These are phyloP conservation scores for Phycomyces nitens DNA, from an alignment of 192 early-diverging fungal species.

Conservation along the genomic window DNA sequence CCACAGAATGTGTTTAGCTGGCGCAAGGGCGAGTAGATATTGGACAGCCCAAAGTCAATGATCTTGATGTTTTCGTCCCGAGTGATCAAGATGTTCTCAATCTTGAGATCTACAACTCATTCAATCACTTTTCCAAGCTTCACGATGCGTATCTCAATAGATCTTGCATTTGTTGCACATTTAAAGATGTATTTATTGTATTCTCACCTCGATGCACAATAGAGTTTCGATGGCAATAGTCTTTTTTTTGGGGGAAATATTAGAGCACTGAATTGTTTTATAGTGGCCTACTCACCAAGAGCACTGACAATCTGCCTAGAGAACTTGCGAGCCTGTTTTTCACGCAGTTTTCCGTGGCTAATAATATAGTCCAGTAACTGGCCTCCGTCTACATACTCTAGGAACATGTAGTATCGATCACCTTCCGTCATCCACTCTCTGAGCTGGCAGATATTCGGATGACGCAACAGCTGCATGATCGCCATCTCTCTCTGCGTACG, in stretches of 20 bases:
- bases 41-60: constrained; percentile 89
- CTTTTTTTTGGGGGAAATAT: no score
- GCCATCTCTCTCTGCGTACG: constrained; percentile 67
- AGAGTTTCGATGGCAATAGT: constrained; percentile 18
- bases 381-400: constrained; percentile 79
- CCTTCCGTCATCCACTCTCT: constrained; percentile 64
- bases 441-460: constrained; percentile 80
- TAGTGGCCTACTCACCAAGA: constrained; percentile 45
- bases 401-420: constrained; percentile 71
- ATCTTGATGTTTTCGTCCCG: constrained; percentile 72
- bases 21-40: constrained; percentile 51
- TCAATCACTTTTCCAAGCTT: neutral
- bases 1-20: constrained; percentile 56
- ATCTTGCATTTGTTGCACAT: neutral
- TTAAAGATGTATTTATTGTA: constrained; percentile 8
- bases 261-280: neutral
- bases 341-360: constrained; percentile 72
- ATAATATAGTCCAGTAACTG: constrained; percentile 85
- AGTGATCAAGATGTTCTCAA: constrained; percentile 79
- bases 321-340: constrained; percentile 73
- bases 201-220: constrained; percentile 19
- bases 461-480: constrained; percentile 74
- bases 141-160: no score
- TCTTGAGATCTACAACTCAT: constrained; percentile 58
- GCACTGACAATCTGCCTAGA: constrained; percentile 76